Evolutionary conservation across 2,329 filamentous ascomycete species (phyloP).

Genomic region (Phyllosticta capitalensis): DNA sequence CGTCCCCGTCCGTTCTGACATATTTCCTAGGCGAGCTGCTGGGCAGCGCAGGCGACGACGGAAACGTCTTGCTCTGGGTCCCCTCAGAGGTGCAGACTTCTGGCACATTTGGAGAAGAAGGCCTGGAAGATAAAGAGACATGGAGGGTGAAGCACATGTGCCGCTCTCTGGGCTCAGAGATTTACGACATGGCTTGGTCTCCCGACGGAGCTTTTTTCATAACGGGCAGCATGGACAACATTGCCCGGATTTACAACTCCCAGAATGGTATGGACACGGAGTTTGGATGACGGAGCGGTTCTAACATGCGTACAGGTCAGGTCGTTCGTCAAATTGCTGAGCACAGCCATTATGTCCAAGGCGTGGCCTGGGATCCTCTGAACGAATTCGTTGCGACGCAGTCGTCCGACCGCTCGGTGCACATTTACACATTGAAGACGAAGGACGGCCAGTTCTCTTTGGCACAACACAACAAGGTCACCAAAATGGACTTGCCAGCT

Average conservation of each 20-base stretch:
- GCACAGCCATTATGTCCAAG: constrained; percentile 96
- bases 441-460: constrained; percentile 94
- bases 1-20: constrained; percentile 15
- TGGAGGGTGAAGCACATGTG: constrained; percentile 99
- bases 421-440: constrained; percentile 91
- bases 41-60: constrained; percentile 92
- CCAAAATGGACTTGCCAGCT: constrained; percentile 87
- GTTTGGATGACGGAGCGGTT: constrained; percentile 61
- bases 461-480: constrained; percentile 66
- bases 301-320: constrained; percentile 57
- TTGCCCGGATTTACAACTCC: constrained; percentile 93
- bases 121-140: constrained; percentile 85
- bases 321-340: constrained; percentile 90
- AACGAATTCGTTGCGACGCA: constrained; percentile 98
- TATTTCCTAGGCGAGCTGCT: constrained; percentile 66
- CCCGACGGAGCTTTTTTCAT: constrained; percentile 96
- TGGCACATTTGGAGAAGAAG: constrained; percentile 68
- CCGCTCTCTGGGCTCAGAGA: constrained; percentile 85
- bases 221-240: constrained; percentile 98
- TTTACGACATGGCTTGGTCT: constrained; percentile 97
- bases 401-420: constrained; percentile 93
- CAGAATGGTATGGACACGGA: constrained; percentile 72
- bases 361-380: constrained; percentile 93
- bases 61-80: constrained; percentile 94
- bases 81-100: constrained; percentile 66